Conservation (phyloP, 768 basidiomycete species). For the Boletus edulis region DNA sequence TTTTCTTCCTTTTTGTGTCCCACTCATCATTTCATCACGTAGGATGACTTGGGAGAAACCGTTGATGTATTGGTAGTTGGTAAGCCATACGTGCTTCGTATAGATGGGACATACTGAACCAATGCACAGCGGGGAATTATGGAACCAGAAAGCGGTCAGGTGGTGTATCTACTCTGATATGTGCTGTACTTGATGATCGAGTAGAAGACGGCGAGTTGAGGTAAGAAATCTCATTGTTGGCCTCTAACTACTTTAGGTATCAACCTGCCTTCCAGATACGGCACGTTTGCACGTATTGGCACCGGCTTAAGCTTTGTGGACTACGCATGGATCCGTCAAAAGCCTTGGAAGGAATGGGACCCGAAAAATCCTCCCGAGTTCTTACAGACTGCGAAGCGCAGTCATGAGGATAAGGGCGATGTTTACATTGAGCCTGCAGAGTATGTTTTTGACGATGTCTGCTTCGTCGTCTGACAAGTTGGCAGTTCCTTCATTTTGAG, state of each 20-base stretch:
- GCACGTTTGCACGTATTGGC: constrained; percentile 86
- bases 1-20: background rate
- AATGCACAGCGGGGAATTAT: constrained; percentile 73
- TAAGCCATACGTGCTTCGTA: constrained; percentile 31
- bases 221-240: constrained; percentile 35
- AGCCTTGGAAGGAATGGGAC: constrained; percentile 83
- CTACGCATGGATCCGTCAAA: constrained; percentile 79
- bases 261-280: constrained; percentile 53
- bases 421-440: constrained; percentile 87
- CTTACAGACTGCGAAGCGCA: constrained; percentile 55
- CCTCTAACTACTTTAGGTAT: background rate
- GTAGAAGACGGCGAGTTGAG: constrained; percentile 53
- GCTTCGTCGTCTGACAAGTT: background rate
- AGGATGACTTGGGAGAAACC: constrained; percentile 93
- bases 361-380: constrained; percentile 71
- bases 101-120: background rate
- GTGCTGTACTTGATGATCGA: constrained; percentile 83
- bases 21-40: background rate
- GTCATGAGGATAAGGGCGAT: constrained; percentile 83
- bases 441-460: constrained; percentile 39
- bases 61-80: constrained; percentile 91
- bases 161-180: constrained; percentile 85
- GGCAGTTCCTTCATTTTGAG: constrained; percentile 88
- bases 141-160: constrained; percentile 85
- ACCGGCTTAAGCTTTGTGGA: constrained; percentile 84